Base-by-base conservation (phyloP, 163 green algal species). In the Scenedesmus sp. region DNA sequence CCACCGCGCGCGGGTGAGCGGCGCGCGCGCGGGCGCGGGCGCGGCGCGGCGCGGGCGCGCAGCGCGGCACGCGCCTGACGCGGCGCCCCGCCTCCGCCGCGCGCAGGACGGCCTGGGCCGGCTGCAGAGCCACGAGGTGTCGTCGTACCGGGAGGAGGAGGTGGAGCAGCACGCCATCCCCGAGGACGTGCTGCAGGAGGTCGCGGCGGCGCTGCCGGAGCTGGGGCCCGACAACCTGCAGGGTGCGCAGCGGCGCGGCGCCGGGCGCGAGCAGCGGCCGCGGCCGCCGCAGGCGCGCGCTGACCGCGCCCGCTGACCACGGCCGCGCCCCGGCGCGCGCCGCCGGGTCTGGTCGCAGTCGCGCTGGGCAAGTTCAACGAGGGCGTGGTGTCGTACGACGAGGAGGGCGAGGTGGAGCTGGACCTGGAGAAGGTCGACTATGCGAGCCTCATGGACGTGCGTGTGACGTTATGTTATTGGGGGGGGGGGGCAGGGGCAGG, bases 371-470 rank as follows among this genome's bases (percentile, higher is more conserved):
- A 67, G 53, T 63, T 82, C 63, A 82, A 82, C 50, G 75, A 69
- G n/a, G 75, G 63, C 17, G 63, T 75, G 18, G 63, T 76, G 20
- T 63, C 3, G 2, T 53, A 60, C 60, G 54, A 67, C 36, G 53
- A 44, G 24, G 75, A 82, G 26, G 75, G 75, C 7, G 75, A 82
- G 60, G 57, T 75, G 63, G 75, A 82, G 60, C 75, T 82, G 51
- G 75, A 82, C 75, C 53, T 82, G 24, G 72, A 72, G 48, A 44
- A 65, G 34, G 53, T 80, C 17, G 39, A 65, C 17, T 73, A 56
- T 14, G 50, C 26, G 47, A 65, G 50, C 33, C 72, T 80, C 47
- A 80, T 80, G 72, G 60, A 56, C 60, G 69, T 77, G 54, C 47
- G n/a, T n/a, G n/a, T n/a, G n/a, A n/a, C n/a, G n/a, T n/a, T n/a